phyloP scores from a whole-genome alignment of 2,329 filamentous ascomycete species.

The Macrophomina pseudophaseolina region DNA sequence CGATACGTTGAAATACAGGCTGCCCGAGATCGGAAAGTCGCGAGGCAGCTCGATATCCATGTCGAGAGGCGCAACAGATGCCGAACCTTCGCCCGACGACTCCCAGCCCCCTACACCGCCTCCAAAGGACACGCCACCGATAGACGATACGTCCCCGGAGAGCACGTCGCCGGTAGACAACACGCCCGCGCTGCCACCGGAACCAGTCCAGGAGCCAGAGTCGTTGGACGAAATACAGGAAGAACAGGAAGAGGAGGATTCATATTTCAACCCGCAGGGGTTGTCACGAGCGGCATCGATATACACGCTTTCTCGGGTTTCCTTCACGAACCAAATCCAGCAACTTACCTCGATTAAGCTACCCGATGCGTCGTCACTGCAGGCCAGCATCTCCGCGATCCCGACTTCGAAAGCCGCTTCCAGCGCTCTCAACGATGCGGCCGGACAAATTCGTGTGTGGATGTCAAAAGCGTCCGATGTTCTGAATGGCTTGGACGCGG shows the following conservation, averaged over 20 bases:
- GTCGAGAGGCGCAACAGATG: neutral
- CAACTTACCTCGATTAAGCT: conserved; percentile 90
- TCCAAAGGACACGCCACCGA: conserved; percentile 54
- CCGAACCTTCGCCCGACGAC: conserved; percentile 24
- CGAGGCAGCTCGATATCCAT: conserved; percentile 12
- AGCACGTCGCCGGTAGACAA: neutral
- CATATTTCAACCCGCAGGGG: conserved; percentile 70
- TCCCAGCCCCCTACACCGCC: conserved; percentile 51
- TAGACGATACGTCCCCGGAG: no score
- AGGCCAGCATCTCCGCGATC: conserved; percentile 82
- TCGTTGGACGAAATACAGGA: conserved; percentile 35
- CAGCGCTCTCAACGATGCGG: conserved; percentile 80
- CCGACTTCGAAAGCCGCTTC: conserved; percentile 84
- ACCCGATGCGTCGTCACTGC: conserved; percentile 82
- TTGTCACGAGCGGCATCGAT: conserved; percentile 78
- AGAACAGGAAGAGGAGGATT: conserved; percentile 54
- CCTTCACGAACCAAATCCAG: conserved; percentile 90
- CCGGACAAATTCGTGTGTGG: conserved; percentile 92
- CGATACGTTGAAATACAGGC: conserved; percentile 75
- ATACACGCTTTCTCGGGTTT: conserved; percentile 89
- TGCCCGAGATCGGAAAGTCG: conserved; percentile 70
- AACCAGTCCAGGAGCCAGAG: conserved; percentile 27
- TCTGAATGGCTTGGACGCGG: conserved; percentile 84
- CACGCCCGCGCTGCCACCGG: conserved; percentile 27
- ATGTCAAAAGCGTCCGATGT: conserved; percentile 91